phyloP scores from a whole-genome alignment of 495 filamentous ascomycete genomes.

The Penicillium canariense region DNA sequence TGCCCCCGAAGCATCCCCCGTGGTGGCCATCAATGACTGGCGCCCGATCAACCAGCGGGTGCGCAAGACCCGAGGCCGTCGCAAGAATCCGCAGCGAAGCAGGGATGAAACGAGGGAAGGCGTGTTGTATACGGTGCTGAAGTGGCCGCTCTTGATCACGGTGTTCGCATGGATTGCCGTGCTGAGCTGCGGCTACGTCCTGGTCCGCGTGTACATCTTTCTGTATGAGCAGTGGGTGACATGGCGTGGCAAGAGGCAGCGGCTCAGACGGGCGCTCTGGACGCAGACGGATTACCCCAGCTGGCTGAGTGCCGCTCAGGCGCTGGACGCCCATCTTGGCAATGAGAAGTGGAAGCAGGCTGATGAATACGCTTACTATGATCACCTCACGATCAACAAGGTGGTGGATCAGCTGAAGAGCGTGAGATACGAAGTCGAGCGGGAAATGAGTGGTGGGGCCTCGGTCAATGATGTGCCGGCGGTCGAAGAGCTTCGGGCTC shows the following conservation, averaged over 20 bases:
- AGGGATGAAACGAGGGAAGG: constrained; percentile 94
- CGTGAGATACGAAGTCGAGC: constrained; percentile 55
- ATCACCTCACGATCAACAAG: constrained; percentile 73
- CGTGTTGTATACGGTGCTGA: constrained; percentile 79
- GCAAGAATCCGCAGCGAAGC: constrained; percentile 50
- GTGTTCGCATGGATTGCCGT: constrained; percentile 78
- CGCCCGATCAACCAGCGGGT: constrained; percentile 71
- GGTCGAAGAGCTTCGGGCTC: constrained; percentile 66
- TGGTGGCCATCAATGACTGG: constrained; percentile 83
- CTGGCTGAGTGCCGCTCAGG: constrained; percentile 74
- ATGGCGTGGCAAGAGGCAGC: constrained; percentile 65
- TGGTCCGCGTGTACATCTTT: constrained; percentile 85
- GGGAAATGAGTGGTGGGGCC: constrained; percentile 30
- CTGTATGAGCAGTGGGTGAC: constrained; percentile 70
- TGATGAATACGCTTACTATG: constrained; percentile 94
- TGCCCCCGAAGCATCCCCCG: constrained; percentile 45
- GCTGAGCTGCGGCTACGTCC: constrained; percentile 64
- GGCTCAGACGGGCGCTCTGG: constrained; percentile 65
- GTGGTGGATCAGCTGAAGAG: constrained; percentile 73
- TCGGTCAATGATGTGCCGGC: constrained; percentile 41
- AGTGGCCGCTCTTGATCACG: constrained; percentile 83
- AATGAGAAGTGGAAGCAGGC: constrained; percentile 82
- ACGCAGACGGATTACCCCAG: constrained; percentile 70
- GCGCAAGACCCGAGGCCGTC: constrained; percentile 44
- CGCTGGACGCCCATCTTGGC: constrained; percentile 78